phyloP scores from a whole-genome alignment of 441 rosid genomes.

The Brassica hybrid region DNA sequence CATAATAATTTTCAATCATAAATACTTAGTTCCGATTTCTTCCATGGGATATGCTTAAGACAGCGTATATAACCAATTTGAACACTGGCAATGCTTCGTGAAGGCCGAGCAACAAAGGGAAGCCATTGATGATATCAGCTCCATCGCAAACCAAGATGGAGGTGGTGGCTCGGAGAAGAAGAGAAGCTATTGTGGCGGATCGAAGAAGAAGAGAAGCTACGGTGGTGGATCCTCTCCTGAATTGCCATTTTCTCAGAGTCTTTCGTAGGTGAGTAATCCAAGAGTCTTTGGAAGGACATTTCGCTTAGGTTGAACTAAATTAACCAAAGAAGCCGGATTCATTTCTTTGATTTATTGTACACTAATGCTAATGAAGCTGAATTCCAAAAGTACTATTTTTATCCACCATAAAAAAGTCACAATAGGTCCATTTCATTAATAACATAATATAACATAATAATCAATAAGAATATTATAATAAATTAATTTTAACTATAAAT shows the following conservation, averaged over 20 bases:
- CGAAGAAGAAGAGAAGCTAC: neutral
- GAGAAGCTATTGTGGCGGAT: neutral
- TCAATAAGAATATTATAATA: too few relatives aligned
- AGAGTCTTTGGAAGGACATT: neutral
- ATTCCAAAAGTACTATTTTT: too few relatives aligned
- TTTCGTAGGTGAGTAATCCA: neutral
- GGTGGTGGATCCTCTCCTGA: neutral
- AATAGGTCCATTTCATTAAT: too few relatives aligned
- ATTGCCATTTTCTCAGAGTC: neutral
- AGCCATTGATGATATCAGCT: slow-evolving; percentile 69
- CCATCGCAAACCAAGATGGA: slow-evolving; percentile 56
- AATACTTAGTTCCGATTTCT: slow-evolving; percentile 57
- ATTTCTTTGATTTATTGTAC: neutral
- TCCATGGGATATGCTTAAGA: slow-evolving; percentile 58
- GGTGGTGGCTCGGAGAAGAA: slow-evolving; percentile 15
- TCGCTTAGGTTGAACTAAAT: slow-evolving; percentile 1
- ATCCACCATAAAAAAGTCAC: too few relatives aligned
- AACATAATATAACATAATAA: too few relatives aligned
- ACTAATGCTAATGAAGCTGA: too few relatives aligned
- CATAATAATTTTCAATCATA: neutral
- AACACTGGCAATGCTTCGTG: slow-evolving; percentile 63
- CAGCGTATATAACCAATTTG: slow-evolving; percentile 60
- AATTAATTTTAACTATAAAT: too few relatives aligned
- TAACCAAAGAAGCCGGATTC: neutral
- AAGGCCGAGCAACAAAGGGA: slow-evolving; percentile 73